These are phyloP conservation scores for Cryptococcus sp. DNA, from an alignment of 1,284 basidiomycete species.

Conservation along the genomic window DNA sequence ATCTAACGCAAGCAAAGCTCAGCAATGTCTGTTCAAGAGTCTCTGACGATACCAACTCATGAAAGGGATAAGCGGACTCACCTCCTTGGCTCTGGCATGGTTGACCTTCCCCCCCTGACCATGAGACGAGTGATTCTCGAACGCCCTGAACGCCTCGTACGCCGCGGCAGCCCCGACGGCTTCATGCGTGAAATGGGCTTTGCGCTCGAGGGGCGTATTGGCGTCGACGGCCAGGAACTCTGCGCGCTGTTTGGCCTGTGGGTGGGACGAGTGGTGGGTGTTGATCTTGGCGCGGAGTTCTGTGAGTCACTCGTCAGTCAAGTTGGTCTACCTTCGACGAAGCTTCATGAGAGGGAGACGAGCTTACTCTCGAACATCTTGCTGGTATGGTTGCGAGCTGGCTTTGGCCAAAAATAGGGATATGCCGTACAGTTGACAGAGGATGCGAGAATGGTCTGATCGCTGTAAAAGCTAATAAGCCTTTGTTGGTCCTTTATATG, in stretches of 20 bases:
- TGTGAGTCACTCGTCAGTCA: neutral
- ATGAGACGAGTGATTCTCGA: conserved; percentile 34
- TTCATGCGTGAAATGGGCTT: conserved; percentile 40
- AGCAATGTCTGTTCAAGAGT: neutral
- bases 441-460: too few relatives aligned
- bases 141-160: conserved; percentile 40
- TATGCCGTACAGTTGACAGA: too few relatives aligned
- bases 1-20: conserved; percentile 21
- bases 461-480: too few relatives aligned
- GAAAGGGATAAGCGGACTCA: conserved; percentile 14
- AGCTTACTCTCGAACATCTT: conserved; percentile 18
- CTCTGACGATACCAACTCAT: neutral
- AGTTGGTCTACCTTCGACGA: neutral
- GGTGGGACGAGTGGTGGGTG: conserved; percentile 25
- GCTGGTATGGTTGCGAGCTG: neutral
- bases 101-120: conserved; percentile 25
- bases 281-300: conserved; percentile 30
- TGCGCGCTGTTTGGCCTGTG: conserved; percentile 32
- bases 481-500: too few relatives aligned
- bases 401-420: too few relatives aligned
- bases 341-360: neutral
- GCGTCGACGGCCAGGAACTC: conserved; percentile 36
- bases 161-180: conserved; percentile 42
- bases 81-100: conserved; percentile 34
- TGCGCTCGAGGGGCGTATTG: conserved; percentile 37